A percentile compares a stretch with the other conserved stretches of the same genome.
Evolutionary conservation across 257 asterid genomes (phyloP).

Genomic region (Voacanga thouarsii): DNA sequence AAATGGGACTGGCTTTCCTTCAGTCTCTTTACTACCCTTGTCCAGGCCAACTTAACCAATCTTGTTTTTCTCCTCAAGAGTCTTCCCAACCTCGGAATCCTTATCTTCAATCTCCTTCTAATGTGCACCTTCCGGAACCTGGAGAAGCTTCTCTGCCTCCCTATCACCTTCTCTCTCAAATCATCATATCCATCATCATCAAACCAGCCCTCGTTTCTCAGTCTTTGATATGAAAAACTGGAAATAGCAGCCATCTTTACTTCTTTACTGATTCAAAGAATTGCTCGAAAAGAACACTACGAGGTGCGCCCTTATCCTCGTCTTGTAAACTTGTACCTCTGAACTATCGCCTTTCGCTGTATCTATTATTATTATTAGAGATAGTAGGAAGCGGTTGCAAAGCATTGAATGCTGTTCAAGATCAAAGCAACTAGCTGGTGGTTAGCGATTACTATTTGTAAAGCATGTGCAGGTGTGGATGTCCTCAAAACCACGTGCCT

Average conservation of each 20-base stretch:
- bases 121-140: slow-evolving; percentile 34
- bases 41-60: slow-evolving; percentile 42
- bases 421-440: neutral
- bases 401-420: neutral
- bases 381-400: neutral
- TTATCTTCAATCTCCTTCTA: slow-evolving; percentile 42
- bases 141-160: slow-evolving; percentile 25
- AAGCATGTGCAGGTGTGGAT: neutral
- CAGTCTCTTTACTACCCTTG: slow-evolving; percentile 52
- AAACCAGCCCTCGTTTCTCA: slow-evolving; percentile 36
- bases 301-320: neutral
- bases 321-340: neutral
- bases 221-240: slow-evolving; percentile 46
- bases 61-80: slow-evolving; percentile 43
- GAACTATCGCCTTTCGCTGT: neutral
- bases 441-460: neutral
- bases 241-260: slow-evolving; percentile 1
- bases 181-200: slow-evolving; percentile 25
- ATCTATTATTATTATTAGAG: too few relatives aligned
- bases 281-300: neutral
- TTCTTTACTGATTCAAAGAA: neutral
- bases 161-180: slow-evolving; percentile 37
- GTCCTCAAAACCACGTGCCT: neutral
- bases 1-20: slow-evolving; percentile 76
- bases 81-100: slow-evolving; percentile 45